phyloP scores from a whole-genome alignment of 2,329 filamentous ascomycete species.

The Arthrinium phaeospermum region DNA sequence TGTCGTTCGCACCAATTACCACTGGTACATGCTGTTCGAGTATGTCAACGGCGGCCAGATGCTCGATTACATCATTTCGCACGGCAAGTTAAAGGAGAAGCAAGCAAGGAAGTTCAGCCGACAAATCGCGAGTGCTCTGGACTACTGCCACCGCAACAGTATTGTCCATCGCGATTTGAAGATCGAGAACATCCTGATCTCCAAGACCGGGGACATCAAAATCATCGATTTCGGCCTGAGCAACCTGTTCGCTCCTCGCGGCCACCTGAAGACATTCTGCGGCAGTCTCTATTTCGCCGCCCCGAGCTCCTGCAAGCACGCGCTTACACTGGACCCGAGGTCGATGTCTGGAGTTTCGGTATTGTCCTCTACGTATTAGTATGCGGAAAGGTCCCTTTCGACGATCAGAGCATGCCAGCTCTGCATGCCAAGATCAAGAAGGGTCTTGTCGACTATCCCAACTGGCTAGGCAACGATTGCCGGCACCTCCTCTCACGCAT shows the following conservation, averaged over 20 bases:
- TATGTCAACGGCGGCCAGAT: constrained; percentile 99
- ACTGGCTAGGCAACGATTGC: constrained; percentile 91
- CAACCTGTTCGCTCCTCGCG: constrained; percentile 88
- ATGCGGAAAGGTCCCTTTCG: constrained; percentile 97
- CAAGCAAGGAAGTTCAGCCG: constrained; percentile 97
- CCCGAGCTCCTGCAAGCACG: constrained; percentile 89
- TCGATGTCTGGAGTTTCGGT: constrained; percentile 98
- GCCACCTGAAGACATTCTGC: constrained; percentile 93
- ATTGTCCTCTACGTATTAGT: constrained; percentile 97
- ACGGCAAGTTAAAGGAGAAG: constrained; percentile 97
- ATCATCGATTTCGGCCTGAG: constrained; percentile 99
- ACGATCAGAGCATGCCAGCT: constrained; percentile 98
- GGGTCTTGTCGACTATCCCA: constrained; percentile 92
- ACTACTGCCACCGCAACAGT: constrained; percentile 97
- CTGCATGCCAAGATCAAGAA: constrained; percentile 99
- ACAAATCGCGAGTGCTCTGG: constrained; percentile 93
- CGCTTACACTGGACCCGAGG: constrained; percentile 94
- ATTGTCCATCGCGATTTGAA: constrained; percentile 98
- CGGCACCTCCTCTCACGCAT: constrained; percentile 91
- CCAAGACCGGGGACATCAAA: constrained; percentile 98
- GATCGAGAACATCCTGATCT: constrained; percentile 99
- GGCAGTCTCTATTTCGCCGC: constrained; percentile 98
- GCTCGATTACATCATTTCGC: constrained; percentile 99
- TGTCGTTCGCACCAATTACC: constrained; percentile 93
- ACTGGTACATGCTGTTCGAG: constrained; percentile 99